Base-by-base conservation (phyloP, 2,329 filamentous ascomycete genomes). In the Hymenoscyphus fructigenus region DNA sequence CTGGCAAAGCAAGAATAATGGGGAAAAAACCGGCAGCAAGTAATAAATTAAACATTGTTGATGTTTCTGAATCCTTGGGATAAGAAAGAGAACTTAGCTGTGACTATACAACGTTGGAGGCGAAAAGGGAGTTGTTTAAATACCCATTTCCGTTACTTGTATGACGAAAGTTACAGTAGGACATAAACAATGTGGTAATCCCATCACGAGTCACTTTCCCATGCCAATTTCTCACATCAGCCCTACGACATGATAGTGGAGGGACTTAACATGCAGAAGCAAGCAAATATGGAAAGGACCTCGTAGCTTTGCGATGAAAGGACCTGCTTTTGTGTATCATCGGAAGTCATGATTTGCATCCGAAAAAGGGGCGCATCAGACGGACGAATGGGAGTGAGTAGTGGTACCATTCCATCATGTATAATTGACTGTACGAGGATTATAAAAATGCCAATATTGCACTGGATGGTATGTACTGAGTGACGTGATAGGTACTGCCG, bases 1-100 rank as follows among this genome's bases (percentile, higher is more conserved):
- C 62, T 20, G 69, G 69, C 1, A 67, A 57, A 34, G 68, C 64
- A 12, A 69, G 36, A 26, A 61, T 38, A 38, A 44, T 34, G 28
- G 67, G 59, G 20, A 70, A 29, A 26, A 71, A 41, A 5, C 65
- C 65, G 29, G 57, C 26, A 50, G 59, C 59, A 20, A 26, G 12
- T 29, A 57, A 20, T 7, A 17, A n/a, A 17, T n/a, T 57, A 10
- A 28, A 12, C 44, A 50, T 50, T 20, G 10, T 50, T 12, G 44
- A 12, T 20, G 20, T 20, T 26, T 50, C 20, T 23, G n/a, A 23
- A 20, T 23, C 6, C 12, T 23, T 20, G 20, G 26, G 20, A 20
- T 50, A 10, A 9, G 10, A 26, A 23, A 50, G n/a, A 1, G 10
- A 23, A 23, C 12, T 50, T 6, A 26, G 44, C n/a, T 50, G 6